Percentiles rank a stretch among this genome's conserved stretches.
phyloP scores from a whole-genome alignment of 192 early-diverging fungal genomes.

The Coemansia sp. region DNA sequence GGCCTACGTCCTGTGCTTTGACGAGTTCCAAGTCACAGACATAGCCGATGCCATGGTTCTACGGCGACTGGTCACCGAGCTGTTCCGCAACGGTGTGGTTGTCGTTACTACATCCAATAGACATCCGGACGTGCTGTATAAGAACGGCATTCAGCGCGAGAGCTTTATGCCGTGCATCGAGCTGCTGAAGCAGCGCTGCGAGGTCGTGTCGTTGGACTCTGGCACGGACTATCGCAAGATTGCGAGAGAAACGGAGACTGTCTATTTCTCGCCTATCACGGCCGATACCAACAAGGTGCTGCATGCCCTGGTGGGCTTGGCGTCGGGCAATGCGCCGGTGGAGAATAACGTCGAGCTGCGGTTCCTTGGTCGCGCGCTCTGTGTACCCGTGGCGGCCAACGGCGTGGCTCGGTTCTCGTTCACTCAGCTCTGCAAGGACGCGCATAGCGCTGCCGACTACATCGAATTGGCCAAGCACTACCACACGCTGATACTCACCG shows the following conservation, averaged over 20 bases:
- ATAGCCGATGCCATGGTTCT: slow-evolving; percentile 98
- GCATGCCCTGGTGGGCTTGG: slow-evolving; percentile 43
- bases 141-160: slow-evolving; percentile 93
- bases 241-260: slow-evolving; percentile 59
- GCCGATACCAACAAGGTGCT: slow-evolving; percentile 39
- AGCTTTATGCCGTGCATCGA: slow-evolving; percentile 94
- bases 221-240: slow-evolving; percentile 91
- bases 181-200: slow-evolving; percentile 77
- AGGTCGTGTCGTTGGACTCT: slow-evolving; percentile 82
- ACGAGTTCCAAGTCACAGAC: slow-evolving; percentile 95
- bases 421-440: slow-evolving; percentile 72
- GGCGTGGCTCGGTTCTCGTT: slow-evolving; percentile 79
- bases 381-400: slow-evolving; percentile 65
- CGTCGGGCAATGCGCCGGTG: slow-evolving; percentile 21
- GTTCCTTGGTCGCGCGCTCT: slow-evolving; percentile 78
- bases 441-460: slow-evolving; percentile 87
- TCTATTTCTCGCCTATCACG: slow-evolving; percentile 73
- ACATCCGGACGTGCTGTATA: slow-evolving; percentile 90
- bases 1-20: slow-evolving; percentile 90
- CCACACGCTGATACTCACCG: slow-evolving; percentile 76
- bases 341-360: slow-evolving; percentile 42
- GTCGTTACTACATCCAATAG: slow-evolving; percentile 94
- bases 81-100: slow-evolving; percentile 85
- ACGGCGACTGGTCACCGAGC: slow-evolving; percentile 76
- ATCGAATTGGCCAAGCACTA: slow-evolving; percentile 78